phyloP scores from a whole-genome alignment of 2,329 filamentous ascomycete genomes.

The Pseudofabraea citricarpa region DNA sequence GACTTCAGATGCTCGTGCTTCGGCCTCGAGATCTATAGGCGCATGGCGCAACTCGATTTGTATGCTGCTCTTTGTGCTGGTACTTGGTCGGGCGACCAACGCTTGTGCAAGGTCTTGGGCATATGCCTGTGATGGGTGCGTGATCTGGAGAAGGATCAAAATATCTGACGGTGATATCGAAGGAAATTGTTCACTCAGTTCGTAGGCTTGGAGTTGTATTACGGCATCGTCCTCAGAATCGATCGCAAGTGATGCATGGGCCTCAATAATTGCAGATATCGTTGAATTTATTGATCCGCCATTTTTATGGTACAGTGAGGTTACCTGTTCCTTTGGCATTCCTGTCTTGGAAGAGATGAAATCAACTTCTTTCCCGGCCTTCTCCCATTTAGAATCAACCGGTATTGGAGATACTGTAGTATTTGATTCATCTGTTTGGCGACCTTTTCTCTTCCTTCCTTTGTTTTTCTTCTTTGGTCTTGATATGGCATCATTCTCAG shows the following conservation, averaged over 20 bases:
- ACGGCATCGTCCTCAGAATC: conserved; percentile 41
- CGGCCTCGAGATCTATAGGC: conserved; percentile 9
- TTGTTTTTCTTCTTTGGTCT: conserved; percentile 33
- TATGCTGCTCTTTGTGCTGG: conserved; percentile 12
- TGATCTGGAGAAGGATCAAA: conserved; percentile 48
- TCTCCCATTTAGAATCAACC: conserved; percentile 51
- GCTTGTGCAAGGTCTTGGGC: conserved; percentile 56
- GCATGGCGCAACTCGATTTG: conserved; percentile 24
- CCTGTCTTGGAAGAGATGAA: conserved; percentile 50
- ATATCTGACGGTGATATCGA: conserved; percentile 42
- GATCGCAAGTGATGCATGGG: conserved; percentile 17
- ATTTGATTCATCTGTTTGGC: conserved; percentile 23
- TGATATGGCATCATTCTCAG: conserved; percentile 41
- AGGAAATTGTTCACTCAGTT: conserved; percentile 50
- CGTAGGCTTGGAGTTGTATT: conserved; percentile 43
- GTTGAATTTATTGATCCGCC: conserved; percentile 50
- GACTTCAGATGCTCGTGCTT: background rate
- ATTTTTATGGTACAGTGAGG: conserved; percentile 56
- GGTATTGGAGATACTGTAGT: conserved; percentile 1
- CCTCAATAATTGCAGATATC: conserved; percentile 42
- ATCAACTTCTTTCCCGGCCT: conserved; percentile 50
- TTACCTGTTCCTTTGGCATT: conserved; percentile 42
- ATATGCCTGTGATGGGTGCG: conserved; percentile 49
- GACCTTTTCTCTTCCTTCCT: conserved; percentile 29
- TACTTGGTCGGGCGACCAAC: conserved; percentile 31